Evolutionary conservation across 352 stramenopile species (phyloP).

Genomic region (Phytophthora fragariae): DNA sequence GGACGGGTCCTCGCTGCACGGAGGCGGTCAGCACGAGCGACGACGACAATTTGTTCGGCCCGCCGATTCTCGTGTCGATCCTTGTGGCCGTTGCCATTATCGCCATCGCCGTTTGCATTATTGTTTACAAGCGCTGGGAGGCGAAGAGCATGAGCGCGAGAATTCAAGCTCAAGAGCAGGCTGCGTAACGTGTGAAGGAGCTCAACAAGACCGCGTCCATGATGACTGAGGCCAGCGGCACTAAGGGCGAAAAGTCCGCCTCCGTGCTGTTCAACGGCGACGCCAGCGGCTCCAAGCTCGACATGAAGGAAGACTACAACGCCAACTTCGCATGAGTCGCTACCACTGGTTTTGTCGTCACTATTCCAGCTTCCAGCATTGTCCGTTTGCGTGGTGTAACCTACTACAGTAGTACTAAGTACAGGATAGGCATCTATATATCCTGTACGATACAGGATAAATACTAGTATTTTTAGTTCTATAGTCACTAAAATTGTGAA

Average conservation of each 20-base stretch:
- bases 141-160: background rate
- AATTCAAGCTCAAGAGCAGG: conserved; percentile 2
- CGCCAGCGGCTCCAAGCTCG: conserved; percentile 42
- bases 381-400: too few species aligned
- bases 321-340: conserved; percentile 43
- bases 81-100: conserved; percentile 21
- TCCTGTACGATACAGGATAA: too few species aligned
- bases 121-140: conserved; percentile 18
- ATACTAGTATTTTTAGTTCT: too few species aligned
- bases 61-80: conserved; percentile 31
- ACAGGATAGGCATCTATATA: too few species aligned
- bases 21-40: background rate
- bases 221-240: conserved; percentile 15
- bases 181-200: conserved; percentile 14
- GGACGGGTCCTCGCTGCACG: conserved; percentile 31
- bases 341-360: too few species aligned
- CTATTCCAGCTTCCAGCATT: too few species aligned
- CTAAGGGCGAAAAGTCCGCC: conserved; percentile 14
- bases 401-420: too few species aligned
- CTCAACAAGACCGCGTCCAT: conserved; percentile 32
- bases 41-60: conserved; percentile 18
- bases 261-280: conserved; percentile 7
- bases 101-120: conserved; percentile 5
- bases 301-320: conserved; percentile 35
- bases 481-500: too few species aligned